Base-by-base conservation (phyloP, 2,329 filamentous ascomycete species). In the Cytospora piceicola region DNA sequence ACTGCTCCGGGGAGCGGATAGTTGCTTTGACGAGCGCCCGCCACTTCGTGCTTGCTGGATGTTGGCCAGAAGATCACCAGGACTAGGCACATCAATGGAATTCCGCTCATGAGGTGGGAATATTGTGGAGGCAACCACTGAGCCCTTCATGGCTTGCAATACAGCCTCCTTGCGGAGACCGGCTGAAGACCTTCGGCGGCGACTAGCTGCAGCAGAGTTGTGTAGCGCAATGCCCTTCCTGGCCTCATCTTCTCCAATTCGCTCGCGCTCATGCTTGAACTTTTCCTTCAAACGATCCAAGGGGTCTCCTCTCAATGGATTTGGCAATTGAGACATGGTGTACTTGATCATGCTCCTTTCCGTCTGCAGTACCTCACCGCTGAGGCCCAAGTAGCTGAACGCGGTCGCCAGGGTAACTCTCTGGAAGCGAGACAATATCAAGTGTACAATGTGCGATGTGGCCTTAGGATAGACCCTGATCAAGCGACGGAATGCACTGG, bases 381-480 rank as follows among this genome's bases (percentile, higher is more conserved):
- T 96, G 52, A 99, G 78, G 1, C 96, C 95, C 20, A 99, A 86
- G 73, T 99, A 99, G 62, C 92, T 92, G 81, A 97, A 95, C 0
- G 93, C 95, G 14, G 96, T 98, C 0, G 94, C 91, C 61, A 99
- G 87, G 0, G 95, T 99, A 3, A 99, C 96, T 71, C 96, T 85
- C 75, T 99, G 94, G 60, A 99, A 89, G 58, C 96, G 87, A 3
- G 96, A 97, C 36, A 99, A 80, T 68, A 99, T 99, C 55, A 99
- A 94, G 74, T 99, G 95, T 7, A 99, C 93, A 69, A 99, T 98
- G 73, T 99, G 96, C 1, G 95, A 90, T 2, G 95, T 97, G 12
- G 96, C 94, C 79, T 96, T 96, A 12, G 95, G 95, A 72, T 98
- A 99, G 29, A 97, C 90, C 73, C 92, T 88, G 59, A 96, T 99